Conservation (phyloP, 2,329 filamentous ascomycete genomes). For the Ascochyta koolunga region DNA sequence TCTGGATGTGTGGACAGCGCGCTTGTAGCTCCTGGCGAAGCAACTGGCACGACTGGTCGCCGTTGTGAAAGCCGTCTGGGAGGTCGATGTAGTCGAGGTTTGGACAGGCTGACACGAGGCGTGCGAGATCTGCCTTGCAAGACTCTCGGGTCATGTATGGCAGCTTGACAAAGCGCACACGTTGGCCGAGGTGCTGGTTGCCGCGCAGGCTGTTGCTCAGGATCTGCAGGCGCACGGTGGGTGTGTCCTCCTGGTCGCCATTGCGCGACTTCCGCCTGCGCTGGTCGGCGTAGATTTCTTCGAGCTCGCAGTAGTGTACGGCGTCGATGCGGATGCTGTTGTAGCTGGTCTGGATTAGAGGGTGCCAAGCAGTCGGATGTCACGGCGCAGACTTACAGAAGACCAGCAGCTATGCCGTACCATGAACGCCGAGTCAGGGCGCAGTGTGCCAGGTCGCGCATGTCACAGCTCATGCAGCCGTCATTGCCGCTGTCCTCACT, state of each 20-base stretch:
- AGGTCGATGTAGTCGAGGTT: constrained; percentile 90
- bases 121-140: constrained; percentile 80
- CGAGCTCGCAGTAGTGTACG: constrained; percentile 91
- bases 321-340: constrained; percentile 90
- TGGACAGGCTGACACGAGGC: constrained; percentile 82
- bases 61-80: constrained; percentile 83
- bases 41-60: constrained; percentile 75
- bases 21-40: constrained; percentile 84
- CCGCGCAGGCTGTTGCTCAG: constrained; percentile 83
- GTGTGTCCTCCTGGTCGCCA: constrained; percentile 79
- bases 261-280: constrained; percentile 65
- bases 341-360: constrained; percentile 63
- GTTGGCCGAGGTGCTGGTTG: constrained; percentile 70
- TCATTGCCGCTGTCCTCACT: constrained; percentile 81
- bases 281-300: constrained; percentile 78
- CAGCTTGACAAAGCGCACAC: constrained; percentile 81
- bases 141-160: constrained; percentile 95
- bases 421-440: constrained; percentile 76
- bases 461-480: constrained; percentile 91
- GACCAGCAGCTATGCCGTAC: constrained; percentile 62
- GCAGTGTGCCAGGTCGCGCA: constrained; percentile 85
- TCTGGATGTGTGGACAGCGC: constrained; percentile 80
- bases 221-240: constrained; percentile 75
- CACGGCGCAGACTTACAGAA: constrained; percentile 63
- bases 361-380: neutral